Conservation (phyloP, 23 red algal genomes). For the Gracilaria caudata region DNA sequence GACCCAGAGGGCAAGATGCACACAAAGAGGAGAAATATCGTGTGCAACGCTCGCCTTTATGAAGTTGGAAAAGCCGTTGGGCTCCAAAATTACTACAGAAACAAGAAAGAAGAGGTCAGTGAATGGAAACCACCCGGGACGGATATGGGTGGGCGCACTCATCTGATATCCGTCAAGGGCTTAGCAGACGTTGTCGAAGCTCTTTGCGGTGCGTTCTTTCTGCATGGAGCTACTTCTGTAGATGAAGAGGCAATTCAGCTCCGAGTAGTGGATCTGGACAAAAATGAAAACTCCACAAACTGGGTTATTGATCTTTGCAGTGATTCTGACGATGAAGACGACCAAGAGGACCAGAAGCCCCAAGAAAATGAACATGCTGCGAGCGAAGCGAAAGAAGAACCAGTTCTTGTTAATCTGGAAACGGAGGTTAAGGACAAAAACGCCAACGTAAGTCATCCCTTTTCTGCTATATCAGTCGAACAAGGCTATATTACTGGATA, state of each 20-base stretch:
- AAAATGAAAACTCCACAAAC: not conserved
- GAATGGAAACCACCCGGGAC: slow-evolving; percentile 63
- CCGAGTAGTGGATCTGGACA: not conserved
- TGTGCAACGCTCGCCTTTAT: slow-evolving; percentile 45
- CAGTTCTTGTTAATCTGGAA: not conserved
- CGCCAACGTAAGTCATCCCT: not conserved
- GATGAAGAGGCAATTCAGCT: not conserved
- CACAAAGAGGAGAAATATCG: not conserved
- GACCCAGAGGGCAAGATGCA: slow-evolving; percentile 61
- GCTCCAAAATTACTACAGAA: slow-evolving; percentile 49
- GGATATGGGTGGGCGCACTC: slow-evolving; percentile 35
- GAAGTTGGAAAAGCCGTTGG: slow-evolving; percentile 14
- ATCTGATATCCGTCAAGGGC: slow-evolving; percentile 44
- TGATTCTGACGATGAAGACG: slow-evolving; percentile 19
- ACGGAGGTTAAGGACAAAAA: not conserved
- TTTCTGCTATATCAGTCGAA: slow-evolving; percentile 36
- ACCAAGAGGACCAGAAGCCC: not conserved
- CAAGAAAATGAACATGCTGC: not conserved
- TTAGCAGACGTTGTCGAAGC: slow-evolving; percentile 77
- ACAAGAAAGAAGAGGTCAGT: not conserved
- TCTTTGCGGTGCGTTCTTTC: slow-evolving; percentile 57
- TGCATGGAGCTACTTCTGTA: slow-evolving; percentile 35
- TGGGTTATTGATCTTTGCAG: slow-evolving; percentile 33
- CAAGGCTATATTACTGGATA: slow-evolving; percentile 48
- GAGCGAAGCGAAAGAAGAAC: slow-evolving; percentile 27